Base-by-base conservation (phyloP, 2,329 filamentous ascomycete species). In the Aspergillus niger region DNA sequence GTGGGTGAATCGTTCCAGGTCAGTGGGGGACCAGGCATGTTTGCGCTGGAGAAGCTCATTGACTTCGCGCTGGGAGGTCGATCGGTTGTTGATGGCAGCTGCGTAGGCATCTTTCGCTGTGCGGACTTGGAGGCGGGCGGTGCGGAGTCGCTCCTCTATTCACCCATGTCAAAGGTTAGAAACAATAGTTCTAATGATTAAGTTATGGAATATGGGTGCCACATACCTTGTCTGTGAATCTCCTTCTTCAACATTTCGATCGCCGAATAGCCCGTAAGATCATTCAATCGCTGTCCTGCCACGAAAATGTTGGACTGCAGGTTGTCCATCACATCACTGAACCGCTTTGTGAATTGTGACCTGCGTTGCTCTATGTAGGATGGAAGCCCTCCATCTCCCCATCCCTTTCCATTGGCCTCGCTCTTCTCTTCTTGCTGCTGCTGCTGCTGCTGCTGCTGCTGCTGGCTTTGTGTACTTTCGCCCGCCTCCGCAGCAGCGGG, bases 21-120 rank as follows among this genome's bases (percentile, higher is more conserved):
- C 95, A 1, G 81, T 75, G 0, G 93, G 88, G 0, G 88, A 88
- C 95, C 95, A 99, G 17, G 89, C 90, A 76, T 97, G 92, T 78
- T 99, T 98, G 60, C 95, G 87, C 63, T 97, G 94, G 7, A 99
- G 85, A 24, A 99, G 85, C 22, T 92, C 91, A 50, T 96, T 97
- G 41, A 98, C 93, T 81, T 99, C 95, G 67, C 95, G 91, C 79
- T 98, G 94, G 1, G 93, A 96, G 15, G 89, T 81, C n/a, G 91
- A 89, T 67, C 96, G 91, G 67, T 89, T 88, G 58, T 89, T 84
- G 65, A 95, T 93, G 32, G 92, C 91, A n/a, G 87, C 83, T 69
- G 94, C 90, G 81, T 98, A 96, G 52, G 83, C 83, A 53, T 85
- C 82, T 64, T 95, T 92, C 17, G 91, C 87, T 36, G 83, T 79